Evolutionary conservation across 2,329 filamentous ascomycete genomes (phyloP), one percentile per base, ranked within the genome.

Genomic region (Lecanicillium sp.): DNA sequence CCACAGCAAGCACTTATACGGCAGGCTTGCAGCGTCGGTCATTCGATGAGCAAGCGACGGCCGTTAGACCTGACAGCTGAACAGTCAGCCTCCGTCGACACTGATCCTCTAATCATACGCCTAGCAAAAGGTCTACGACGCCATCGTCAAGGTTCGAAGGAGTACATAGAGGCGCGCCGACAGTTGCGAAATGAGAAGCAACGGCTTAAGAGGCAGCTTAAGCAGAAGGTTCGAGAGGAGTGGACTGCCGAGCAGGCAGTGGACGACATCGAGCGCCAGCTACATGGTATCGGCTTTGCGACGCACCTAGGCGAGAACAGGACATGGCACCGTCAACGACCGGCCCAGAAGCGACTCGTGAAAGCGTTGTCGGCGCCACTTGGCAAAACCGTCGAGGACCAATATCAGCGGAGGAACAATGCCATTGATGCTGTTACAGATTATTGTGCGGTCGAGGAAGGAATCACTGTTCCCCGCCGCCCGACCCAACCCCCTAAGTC

Each of bases 221-320:
- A 40, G 35, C 12, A 48, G 18, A 15, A 45, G 18, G 38, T 45
- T 12, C 42, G 36, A 40, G 29, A 51, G 2, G 22, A 18, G 33
- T 52, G 31, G 41, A 46, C 43, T n/a, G n/a, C 29, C 9, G 18
- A 49, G 17, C 33, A 51, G 39, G 48, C 45, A 9, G 35, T 51
- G 9, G 28, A 41, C 3, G 33, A 53, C 27, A 52, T 52, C 14
- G 27, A 52, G 29, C 22, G 29, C 19, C 40, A 52, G 40, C 38
- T 52, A 12, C 36, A 44, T 37, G 41, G 48, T 4, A 16, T 38
- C 18, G 29, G 15, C 11, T 52, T 53, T 34, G 22, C 45, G 13
- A 29, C 22, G 22, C 22, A 47, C 30, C 38, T 28, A 35, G 9
- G 25, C 4, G n/a, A 30, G 16, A 33, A 29, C 25, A 14, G 17